Conservation (phyloP, 2,329 filamentous ascomycete species). For the Claviceps humidiphila region DNA sequence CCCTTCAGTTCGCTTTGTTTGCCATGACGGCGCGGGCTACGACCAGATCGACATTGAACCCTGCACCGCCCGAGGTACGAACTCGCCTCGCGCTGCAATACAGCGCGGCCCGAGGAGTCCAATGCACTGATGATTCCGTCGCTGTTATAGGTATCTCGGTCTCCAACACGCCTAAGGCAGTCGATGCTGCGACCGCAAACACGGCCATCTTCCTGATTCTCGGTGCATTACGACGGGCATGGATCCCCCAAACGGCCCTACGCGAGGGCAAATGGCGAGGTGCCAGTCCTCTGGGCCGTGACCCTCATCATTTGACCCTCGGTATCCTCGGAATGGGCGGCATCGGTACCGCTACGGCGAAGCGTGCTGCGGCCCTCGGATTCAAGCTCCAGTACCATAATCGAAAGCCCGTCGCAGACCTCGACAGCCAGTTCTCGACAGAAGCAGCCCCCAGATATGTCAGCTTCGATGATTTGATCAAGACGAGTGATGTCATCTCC, state of each 20-base stretch:
- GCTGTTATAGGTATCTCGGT: conserved; percentile 33
- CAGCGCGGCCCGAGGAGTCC: too few species aligned
- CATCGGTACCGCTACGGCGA: conserved; percentile 36
- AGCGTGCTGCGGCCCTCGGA: conserved; percentile 39
- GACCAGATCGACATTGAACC: conserved; percentile 55
- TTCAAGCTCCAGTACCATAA: conserved; percentile 49
- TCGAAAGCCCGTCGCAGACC: conserved; percentile 22
- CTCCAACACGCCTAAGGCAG: conserved; percentile 54
- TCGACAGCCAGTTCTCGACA: conserved; percentile 26
- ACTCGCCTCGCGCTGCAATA: background rate
- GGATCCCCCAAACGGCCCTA: conserved; percentile 43
- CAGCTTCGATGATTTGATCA: conserved; percentile 39
- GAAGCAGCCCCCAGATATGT: conserved; percentile 23
- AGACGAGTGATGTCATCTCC: conserved; percentile 39
- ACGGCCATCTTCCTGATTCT: conserved; percentile 58
- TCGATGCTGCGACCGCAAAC: conserved; percentile 60
- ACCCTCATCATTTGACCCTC: conserved; percentile 52
- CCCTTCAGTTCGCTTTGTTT: conserved; percentile 27
- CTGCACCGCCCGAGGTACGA: conserved; percentile 29
- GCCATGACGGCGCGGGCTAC: conserved; percentile 41
- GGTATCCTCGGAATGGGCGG: conserved; percentile 48
- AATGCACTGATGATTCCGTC: background rate
- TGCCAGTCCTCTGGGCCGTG: conserved; percentile 42
- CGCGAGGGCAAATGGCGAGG: conserved; percentile 44
- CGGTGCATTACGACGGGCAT: conserved; percentile 54